Conservation (phyloP, 2,329 filamentous ascomycete genomes). For the Colletotrichum lentis region DNA sequence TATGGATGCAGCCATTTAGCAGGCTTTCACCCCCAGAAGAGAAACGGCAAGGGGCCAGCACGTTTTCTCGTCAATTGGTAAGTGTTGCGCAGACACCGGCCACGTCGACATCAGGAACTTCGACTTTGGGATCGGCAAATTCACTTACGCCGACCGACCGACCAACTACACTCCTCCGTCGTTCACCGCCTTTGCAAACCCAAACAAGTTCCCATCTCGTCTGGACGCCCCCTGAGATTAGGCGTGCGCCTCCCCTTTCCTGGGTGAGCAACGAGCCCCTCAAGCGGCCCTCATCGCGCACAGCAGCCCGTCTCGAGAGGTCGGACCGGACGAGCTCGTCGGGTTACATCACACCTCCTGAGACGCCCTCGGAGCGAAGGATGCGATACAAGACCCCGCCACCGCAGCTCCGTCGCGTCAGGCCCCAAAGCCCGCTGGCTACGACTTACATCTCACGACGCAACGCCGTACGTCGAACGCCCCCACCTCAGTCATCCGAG, state of each 20-base stretch:
- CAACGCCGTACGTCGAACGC: slow-evolving; percentile 14
- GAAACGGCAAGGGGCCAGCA: slow-evolving; percentile 14
- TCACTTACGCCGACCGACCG: slow-evolving; percentile 11
- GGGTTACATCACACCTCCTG: slow-evolving; percentile 46
- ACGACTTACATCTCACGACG: background rate
- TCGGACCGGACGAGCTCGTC: slow-evolving; percentile 41
- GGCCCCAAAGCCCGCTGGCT: slow-evolving; percentile 18
- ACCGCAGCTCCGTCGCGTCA: slow-evolving; percentile 21
- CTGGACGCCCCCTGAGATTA: slow-evolving; percentile 6
- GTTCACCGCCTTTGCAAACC: slow-evolving; percentile 1
- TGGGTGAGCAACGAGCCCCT: slow-evolving; percentile 52
- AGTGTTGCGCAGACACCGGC: slow-evolving; percentile 4
- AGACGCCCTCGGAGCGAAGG: slow-evolving; percentile 40
- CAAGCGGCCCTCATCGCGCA: slow-evolving; percentile 50
- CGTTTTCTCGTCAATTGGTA: background rate
- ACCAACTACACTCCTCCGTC: slow-evolving; percentile 16
- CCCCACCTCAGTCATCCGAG: slow-evolving; percentile 45
- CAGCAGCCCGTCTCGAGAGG: slow-evolving; percentile 39
- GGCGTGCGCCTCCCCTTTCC: slow-evolving; percentile 39
- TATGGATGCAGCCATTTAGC: slow-evolving; percentile 51
- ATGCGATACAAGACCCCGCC: slow-evolving; percentile 14
- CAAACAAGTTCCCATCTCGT: background rate
- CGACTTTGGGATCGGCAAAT: slow-evolving; percentile 11
- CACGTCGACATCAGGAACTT: slow-evolving; percentile 10
- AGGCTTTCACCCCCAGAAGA: slow-evolving; percentile 36